phyloP scores from a whole-genome alignment of 176 grass and related monocot genomes.

The Melocanna baccifera region DNA sequence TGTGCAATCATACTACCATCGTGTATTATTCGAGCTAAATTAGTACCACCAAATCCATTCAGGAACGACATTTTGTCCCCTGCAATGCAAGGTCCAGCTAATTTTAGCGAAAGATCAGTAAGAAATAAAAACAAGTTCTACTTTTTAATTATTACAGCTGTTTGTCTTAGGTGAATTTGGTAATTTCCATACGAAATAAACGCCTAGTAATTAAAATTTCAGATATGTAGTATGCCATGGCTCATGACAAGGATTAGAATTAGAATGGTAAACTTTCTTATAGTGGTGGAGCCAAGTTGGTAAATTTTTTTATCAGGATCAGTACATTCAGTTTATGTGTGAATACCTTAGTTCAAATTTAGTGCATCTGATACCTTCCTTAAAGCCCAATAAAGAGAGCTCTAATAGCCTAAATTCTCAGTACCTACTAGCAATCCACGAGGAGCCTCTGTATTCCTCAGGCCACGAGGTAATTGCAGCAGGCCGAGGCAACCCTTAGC shows the following conservation, averaged over 20 bases:
- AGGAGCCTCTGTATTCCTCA: no score
- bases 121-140: neutral
- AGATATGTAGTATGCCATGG: neutral
- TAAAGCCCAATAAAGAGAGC: no score
- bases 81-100: neutral
- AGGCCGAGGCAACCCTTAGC: no score
- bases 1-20: neutral
- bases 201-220: neutral
- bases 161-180: neutral
- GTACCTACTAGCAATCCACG: no score
- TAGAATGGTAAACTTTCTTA: neutral
- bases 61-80: neutral
- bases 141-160: neutral
- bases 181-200: neutral
- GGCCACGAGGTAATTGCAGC: no score
- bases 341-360: no score
- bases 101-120: slow-evolving; percentile 9
- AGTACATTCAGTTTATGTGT: no score
- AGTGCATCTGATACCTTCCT: no score
- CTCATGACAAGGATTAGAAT: neutral
- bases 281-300: no score
- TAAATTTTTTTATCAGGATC: no score
- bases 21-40: neutral
- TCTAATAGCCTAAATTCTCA: no score
- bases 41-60: neutral